Evolutionary conservation across 495 filamentous ascomycete species (phyloP).

Genomic region (Cudoniella acicularis): DNA sequence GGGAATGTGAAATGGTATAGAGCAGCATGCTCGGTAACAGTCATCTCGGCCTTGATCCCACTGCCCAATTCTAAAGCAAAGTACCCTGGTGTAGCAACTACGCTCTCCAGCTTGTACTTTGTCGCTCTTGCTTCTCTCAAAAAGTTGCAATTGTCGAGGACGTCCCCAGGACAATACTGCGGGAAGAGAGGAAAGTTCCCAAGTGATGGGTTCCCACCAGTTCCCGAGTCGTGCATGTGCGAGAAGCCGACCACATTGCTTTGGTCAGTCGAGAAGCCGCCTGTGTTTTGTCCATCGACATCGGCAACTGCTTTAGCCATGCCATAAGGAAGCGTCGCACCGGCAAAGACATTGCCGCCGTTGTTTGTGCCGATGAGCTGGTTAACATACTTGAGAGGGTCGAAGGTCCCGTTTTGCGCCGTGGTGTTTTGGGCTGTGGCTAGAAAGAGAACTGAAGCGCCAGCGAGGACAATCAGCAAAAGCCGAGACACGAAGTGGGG

Average conservation of each 20-base stretch:
- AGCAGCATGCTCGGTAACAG: conserved; percentile 57
- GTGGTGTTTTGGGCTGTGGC: not conserved
- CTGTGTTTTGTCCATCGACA: conserved; percentile 46
- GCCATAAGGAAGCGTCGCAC: conserved; percentile 68
- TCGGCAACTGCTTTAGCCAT: conserved; percentile 80
- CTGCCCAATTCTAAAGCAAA: conserved; percentile 59
- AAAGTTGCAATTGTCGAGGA: conserved; percentile 61
- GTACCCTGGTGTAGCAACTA: conserved; percentile 60
- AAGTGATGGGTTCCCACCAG: conserved; percentile 61
- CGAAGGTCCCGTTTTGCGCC: not conserved
- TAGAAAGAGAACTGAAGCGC: not conserved
- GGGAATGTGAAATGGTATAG: conserved; percentile 68
- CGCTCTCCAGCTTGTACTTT: conserved; percentile 36
- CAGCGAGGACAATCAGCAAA: not conserved
- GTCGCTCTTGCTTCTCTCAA: conserved; percentile 32
- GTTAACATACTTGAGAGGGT: conserved; percentile 36
- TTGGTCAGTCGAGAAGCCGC: conserved; percentile 66
- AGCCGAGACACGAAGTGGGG: not conserved
- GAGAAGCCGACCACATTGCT: conserved; percentile 63
- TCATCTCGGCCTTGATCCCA: conserved; percentile 65
- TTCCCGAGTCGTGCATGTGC: conserved; percentile 71
- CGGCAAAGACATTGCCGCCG: conserved; percentile 65
- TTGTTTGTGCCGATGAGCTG: conserved; percentile 55
- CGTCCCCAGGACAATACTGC: conserved; percentile 60
- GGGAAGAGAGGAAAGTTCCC: conserved; percentile 76